These are phyloP conservation scores for Cercospora sesami DNA, from an alignment of 2,329 filamentous ascomycete species.

Conservation along the genomic window DNA sequence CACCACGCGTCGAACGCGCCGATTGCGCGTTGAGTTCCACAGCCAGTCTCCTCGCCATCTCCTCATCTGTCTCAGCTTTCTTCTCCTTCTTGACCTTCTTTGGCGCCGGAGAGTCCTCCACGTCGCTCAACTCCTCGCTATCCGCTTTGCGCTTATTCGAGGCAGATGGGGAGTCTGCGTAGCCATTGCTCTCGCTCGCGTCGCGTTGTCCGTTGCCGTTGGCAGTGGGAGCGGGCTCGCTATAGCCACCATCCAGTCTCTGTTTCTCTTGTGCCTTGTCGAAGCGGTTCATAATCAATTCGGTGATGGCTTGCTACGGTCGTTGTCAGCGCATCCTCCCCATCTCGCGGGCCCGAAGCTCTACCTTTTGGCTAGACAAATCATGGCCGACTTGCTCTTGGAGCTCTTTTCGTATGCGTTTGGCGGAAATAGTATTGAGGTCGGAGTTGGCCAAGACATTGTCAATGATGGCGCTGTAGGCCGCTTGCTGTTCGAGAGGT, in stretches of 20 bases:
- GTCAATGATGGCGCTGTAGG: constrained; percentile 61
- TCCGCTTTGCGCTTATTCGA: constrained; percentile 47
- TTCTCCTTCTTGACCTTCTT: constrained; percentile 57
- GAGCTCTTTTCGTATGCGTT: constrained; percentile 64
- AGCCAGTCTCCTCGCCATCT: constrained; percentile 82
- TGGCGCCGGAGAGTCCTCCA: constrained; percentile 43
- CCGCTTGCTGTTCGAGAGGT: constrained; percentile 34
- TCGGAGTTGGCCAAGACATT: constrained; percentile 61
- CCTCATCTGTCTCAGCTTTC: constrained; percentile 74
- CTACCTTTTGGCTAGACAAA: constrained; percentile 62
- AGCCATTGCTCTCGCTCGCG: constrained; percentile 20
- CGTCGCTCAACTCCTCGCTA: constrained; percentile 45
- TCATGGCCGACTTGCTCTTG: constrained; percentile 62
- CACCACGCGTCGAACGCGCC: constrained; percentile 72
- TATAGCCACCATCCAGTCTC: constrained; percentile 26
- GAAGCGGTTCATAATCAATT: constrained; percentile 53
- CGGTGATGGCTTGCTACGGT: constrained; percentile 46
- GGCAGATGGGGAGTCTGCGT: constrained; percentile 20
- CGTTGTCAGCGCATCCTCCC: constrained; percentile 18
- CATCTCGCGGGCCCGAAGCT: background rate
- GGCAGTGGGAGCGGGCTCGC: constrained; percentile 44
- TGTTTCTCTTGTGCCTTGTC: constrained; percentile 45
- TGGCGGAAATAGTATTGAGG: constrained; percentile 64
- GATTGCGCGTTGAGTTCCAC: constrained; percentile 78
- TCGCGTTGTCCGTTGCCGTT: constrained; percentile 34